Percentiles rank a stretch among this genome's conserved stretches.
These are phyloP conservation scores for Tilletia walkeri DNA, from an alignment of 1,284 basidiomycete species.

Conservation along the genomic window DNA sequence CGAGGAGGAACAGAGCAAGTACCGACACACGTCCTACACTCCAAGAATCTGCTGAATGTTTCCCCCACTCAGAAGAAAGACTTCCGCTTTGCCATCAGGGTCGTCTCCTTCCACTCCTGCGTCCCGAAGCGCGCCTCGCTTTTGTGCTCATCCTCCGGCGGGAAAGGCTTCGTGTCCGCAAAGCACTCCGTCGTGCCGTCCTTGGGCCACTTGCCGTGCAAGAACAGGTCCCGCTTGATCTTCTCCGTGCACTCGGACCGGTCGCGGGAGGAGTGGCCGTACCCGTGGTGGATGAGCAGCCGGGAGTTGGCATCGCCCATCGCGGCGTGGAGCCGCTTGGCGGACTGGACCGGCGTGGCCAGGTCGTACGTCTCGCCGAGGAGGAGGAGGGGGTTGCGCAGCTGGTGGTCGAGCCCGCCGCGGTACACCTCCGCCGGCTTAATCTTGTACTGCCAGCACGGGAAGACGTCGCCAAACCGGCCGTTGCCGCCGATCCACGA, in stretches of 20 bases:
- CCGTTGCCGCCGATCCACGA: conserved; percentile 32
- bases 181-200: conserved; percentile 25
- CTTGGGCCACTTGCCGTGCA: conserved; percentile 26
- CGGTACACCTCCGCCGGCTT: conserved; percentile 30
- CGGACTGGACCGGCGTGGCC: conserved; percentile 32
- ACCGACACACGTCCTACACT: no score
- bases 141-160: not conserved
- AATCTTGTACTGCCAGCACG: conserved; percentile 30
- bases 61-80: no score
- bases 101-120: conserved; percentile 7
- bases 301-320: conserved; percentile 30
- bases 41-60: no score
- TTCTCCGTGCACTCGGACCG: conserved; percentile 26
- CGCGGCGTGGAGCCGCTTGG: conserved; percentile 22
- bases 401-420: conserved; percentile 24
- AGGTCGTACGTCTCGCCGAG: conserved; percentile 34
- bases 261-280: conserved; percentile 30
- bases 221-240: conserved; percentile 25
- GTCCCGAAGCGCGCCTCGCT: conserved; percentile 13
- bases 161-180: conserved; percentile 29
- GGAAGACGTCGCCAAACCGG: conserved; percentile 31
- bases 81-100: no score
- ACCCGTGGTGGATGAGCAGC: conserved; percentile 28
- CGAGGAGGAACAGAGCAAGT: no score
- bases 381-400: conserved; percentile 27